These are phyloP conservation scores for Fonsecaea pedrosoi DNA, from an alignment of 2,329 filamentous ascomycete genomes.

Conservation along the genomic window DNA sequence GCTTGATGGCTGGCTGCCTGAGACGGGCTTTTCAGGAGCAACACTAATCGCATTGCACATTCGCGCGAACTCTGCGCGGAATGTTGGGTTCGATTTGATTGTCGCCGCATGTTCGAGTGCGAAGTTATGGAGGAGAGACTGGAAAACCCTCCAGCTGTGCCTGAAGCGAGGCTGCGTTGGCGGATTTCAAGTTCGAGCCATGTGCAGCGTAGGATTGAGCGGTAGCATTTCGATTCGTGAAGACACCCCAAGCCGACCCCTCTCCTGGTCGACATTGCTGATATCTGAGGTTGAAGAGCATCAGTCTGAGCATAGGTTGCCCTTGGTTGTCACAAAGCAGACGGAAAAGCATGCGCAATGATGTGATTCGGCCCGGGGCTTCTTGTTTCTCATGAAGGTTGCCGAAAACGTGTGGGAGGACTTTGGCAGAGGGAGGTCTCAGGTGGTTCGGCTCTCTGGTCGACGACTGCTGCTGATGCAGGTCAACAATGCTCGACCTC, in stretches of 20 bases:
- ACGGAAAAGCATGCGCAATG: slow-evolving; percentile 19
- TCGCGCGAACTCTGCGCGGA: slow-evolving; percentile 94
- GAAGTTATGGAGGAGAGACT: slow-evolving; percentile 93
- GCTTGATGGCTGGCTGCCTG: slow-evolving; percentile 13
- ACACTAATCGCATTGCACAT: slow-evolving; percentile 73
- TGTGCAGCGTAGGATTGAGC: slow-evolving; percentile 90
- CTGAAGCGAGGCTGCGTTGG: slow-evolving; percentile 83
- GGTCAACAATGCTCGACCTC: background rate
- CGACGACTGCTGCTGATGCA: background rate
- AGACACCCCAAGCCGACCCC: slow-evolving; percentile 90
- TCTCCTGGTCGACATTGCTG: slow-evolving; percentile 53
- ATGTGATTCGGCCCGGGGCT: slow-evolving; percentile 23
- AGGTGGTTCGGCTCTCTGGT: no score
- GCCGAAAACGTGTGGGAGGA: slow-evolving; percentile 12
- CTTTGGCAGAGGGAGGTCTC: slow-evolving; percentile 7
- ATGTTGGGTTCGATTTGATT: slow-evolving; percentile 92
- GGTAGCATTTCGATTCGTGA: slow-evolving; percentile 82
- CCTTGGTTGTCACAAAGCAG: background rate
- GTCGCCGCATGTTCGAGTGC: slow-evolving; percentile 92
- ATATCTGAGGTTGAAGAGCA: slow-evolving; percentile 8
- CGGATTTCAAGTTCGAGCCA: slow-evolving; percentile 82
- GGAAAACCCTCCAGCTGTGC: slow-evolving; percentile 96
- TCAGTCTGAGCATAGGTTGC: background rate
- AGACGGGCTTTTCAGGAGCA: slow-evolving; percentile 3
- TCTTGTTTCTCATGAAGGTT: slow-evolving; percentile 4